Base-by-base conservation (phyloP, 495 filamentous ascomycete genomes). In the Immersiella caudata region DNA sequence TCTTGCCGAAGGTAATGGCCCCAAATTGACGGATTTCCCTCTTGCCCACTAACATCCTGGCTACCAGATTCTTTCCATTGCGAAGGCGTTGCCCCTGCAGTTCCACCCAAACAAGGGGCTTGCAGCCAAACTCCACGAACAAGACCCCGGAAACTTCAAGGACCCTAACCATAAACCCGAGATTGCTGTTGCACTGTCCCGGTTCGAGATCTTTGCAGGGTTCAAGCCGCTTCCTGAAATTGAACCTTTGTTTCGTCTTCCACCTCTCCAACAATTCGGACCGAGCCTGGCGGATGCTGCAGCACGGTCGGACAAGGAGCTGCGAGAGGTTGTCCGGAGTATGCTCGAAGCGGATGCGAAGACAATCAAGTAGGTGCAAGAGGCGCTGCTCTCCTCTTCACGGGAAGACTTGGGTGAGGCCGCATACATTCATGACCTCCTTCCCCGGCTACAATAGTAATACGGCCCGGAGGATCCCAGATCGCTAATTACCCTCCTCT, bases 121-220 rank as follows among this genome's bases (percentile, higher is more conserved):
- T 6, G 84, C 91, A 0, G 74, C 79, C 14, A 80, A 88, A 67
- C 80, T 93, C 3, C 87, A 92, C 77, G 70, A 82, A 64, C 64
- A 86, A 70, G 85, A 93, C 68, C 88, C 90, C 0, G 73, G 86
- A 11, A 83, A 85, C 60, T 93, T 89, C 73, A 84, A 85, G 8
- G 91, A 95, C 68, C 78, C 82, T 20, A 94, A 93, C 74, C 90
- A 93, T 77, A 94, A 94, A 75, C 91, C 91, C 1, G 91, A 95
- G 73, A 94, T 94, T 35, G 91, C 91, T 5, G 80, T 95, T 16
- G 89, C 91, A 0, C 77, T 94, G 0, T 84, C 86, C n/a, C 84
- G 87, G 20, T 94, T 94, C 72, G 90, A 94, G 74, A 87, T 91
- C 0, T 94, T 94, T 71, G 87, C 86, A 18, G 91, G 90, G 2